phyloP scores from a whole-genome alignment of 2,329 filamentous ascomycete genomes.

The Penicillium glabrum region DNA sequence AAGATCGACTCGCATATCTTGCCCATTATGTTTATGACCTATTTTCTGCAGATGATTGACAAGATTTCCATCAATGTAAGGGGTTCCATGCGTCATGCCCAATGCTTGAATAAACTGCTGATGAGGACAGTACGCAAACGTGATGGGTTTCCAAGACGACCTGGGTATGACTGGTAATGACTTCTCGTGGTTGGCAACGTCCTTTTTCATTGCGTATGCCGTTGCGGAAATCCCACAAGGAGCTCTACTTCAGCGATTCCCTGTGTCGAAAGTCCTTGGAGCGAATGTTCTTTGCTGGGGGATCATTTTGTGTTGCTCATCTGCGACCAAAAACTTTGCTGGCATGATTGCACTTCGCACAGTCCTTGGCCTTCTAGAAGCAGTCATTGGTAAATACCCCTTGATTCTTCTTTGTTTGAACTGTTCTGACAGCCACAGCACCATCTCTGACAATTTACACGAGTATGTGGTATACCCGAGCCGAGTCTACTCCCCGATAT shows the following conservation, averaged over 20 bases:
- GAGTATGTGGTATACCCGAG: constrained; percentile 29
- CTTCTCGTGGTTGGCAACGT: constrained; percentile 62
- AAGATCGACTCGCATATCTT: constrained; percentile 62
- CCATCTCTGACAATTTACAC: constrained; percentile 29
- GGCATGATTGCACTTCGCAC: constrained; percentile 54
- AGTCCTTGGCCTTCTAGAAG: constrained; percentile 59
- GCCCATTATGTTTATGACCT: constrained; percentile 62
- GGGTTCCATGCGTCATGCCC: background rate
- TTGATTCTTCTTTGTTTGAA: too few species aligned
- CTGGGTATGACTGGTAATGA: constrained; percentile 59
- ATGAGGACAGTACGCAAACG: constrained; percentile 57
- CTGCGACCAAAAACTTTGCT: constrained; percentile 53
- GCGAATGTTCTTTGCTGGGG: constrained; percentile 62
- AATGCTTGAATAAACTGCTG: background rate
- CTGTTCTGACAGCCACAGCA: constrained; percentile 3
- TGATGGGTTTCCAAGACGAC: constrained; percentile 63
- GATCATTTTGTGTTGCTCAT: constrained; percentile 37
- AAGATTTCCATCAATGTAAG: constrained; percentile 62
- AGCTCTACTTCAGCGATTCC: constrained; percentile 62
- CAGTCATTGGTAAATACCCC: constrained; percentile 22
- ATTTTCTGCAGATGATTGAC: constrained; percentile 64
- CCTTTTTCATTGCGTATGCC: constrained; percentile 63
- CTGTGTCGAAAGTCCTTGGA: constrained; percentile 62
- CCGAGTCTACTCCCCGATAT: constrained; percentile 27
- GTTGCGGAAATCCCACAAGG: constrained; percentile 62